Evolutionary conservation across 495 filamentous ascomycete species (phyloP).

Genomic region (Aspergillus mulundensis): DNA sequence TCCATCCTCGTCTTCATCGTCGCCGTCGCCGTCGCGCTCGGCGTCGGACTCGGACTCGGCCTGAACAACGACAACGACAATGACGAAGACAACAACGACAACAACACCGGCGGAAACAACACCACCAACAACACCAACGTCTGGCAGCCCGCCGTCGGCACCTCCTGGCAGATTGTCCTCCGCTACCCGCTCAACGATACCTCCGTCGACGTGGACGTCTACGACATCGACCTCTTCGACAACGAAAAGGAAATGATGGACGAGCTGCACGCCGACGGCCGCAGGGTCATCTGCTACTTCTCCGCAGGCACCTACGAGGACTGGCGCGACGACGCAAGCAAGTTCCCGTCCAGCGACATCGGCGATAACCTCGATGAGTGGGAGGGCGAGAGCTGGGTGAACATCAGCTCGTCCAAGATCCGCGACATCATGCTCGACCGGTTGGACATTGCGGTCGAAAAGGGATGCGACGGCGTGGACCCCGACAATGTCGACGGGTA

Average conservation of each 20-base stretch:
- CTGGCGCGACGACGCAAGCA: conserved; percentile 50
- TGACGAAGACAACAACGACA: conserved; percentile 6
- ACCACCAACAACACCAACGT: conserved; percentile 22
- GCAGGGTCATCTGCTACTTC: conserved; percentile 72
- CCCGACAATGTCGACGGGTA: conserved; percentile 72
- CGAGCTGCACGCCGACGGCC: conserved; percentile 41
- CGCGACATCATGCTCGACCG: conserved; percentile 57
- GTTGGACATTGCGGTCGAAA: conserved; percentile 51
- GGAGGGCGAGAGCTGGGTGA: conserved; percentile 64
- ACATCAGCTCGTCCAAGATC: conserved; percentile 52
- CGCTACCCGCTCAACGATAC: conserved; percentile 40
- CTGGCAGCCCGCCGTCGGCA: conserved; percentile 47
- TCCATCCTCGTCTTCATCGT: conserved; percentile 33
- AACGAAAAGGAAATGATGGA: conserved; percentile 43
- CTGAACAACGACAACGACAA: conserved; percentile 28
- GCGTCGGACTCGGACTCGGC: conserved; percentile 51
- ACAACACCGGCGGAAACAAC: conserved; percentile 12
- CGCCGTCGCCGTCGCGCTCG: conserved; percentile 41
- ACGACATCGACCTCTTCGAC: conserved; percentile 61
- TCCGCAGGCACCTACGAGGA: conserved; percentile 62
- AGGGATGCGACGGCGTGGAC: conserved; percentile 69
- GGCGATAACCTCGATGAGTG: conserved; percentile 56
- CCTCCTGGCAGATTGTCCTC: conserved; percentile 55
- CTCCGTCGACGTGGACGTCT: conserved; percentile 46
- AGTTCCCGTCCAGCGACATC: conserved; percentile 50